phyloP scores from a whole-genome alignment of 2,329 filamentous ascomycete species.

The Colletotrichum salicis region DNA sequence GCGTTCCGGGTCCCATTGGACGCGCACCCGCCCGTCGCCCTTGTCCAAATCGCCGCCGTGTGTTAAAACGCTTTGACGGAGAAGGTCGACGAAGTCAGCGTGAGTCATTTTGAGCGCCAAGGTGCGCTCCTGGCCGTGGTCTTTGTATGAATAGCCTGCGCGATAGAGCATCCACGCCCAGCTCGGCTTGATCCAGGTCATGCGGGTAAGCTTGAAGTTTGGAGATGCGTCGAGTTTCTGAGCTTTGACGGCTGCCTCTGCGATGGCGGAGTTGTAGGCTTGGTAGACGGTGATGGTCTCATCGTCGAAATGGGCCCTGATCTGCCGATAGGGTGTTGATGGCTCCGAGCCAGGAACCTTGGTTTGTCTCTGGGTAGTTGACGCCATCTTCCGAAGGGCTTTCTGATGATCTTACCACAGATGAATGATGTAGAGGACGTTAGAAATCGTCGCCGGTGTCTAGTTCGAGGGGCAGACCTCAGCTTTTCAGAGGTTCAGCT shows the following conservation, averaged over 20 bases:
- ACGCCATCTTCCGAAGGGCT: neutral
- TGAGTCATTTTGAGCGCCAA: constrained; percentile 67
- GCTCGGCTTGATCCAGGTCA: constrained; percentile 74
- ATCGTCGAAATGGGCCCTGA: constrained; percentile 61
- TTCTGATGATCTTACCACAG: neutral
- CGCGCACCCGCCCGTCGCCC: constrained; percentile 52
- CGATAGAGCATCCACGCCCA: constrained; percentile 75
- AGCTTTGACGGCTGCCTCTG: constrained; percentile 58
- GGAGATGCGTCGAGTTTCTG: constrained; percentile 65
- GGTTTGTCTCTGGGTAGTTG: neutral
- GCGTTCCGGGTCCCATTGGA: constrained; percentile 74
- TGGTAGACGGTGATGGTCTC: constrained; percentile 70
- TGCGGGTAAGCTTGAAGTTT: constrained; percentile 62
- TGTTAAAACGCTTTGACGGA: constrained; percentile 51
- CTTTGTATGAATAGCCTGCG: constrained; percentile 68
- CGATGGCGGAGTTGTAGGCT: constrained; percentile 66
- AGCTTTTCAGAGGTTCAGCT: neutral
- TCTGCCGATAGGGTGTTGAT: constrained; percentile 50
- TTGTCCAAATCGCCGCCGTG: neutral
- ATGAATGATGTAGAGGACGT: neutral
- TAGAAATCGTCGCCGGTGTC: too few species aligned
- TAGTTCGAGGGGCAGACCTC: neutral
- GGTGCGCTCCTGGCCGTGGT: constrained; percentile 63
- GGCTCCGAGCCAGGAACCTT: neutral
- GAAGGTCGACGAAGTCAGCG: constrained; percentile 58